A percentile compares a stretch with the other conserved stretches of the same genome.
phyloP scores from a whole-genome alignment of 1,139 yeast species.

The Suhomyces kunorum region DNA sequence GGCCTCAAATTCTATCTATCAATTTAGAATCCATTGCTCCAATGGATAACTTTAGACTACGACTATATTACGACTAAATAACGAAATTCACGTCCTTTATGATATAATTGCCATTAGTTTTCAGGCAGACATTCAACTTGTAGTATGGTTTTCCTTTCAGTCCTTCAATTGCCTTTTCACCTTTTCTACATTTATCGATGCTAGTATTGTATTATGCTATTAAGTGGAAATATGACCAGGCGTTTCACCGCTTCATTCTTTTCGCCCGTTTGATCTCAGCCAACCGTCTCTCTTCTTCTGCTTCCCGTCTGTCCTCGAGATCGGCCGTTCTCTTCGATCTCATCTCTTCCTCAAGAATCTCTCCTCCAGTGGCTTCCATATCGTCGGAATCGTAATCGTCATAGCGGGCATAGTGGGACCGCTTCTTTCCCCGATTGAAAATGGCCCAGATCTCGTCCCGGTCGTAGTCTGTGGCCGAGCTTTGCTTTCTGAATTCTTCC shows the following conservation, averaged over 20 bases:
- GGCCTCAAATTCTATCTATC: no score
- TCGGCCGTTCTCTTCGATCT: constrained; percentile 61
- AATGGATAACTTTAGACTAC: no score
- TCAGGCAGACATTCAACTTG: no score
- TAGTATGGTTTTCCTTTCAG: no score
- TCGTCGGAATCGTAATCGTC: constrained; percentile 65
- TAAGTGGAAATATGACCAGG: no score
- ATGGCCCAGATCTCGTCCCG: constrained; percentile 88
- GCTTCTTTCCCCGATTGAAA: constrained; percentile 64
- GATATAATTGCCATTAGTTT: no score
- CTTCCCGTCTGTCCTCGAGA: constrained; percentile 65
- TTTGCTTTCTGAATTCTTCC: constrained; percentile 26
- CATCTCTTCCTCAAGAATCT: constrained; percentile 78
- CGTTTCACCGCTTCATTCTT: no score
- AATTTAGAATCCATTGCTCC: no score
- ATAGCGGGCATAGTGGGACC: constrained; percentile 44
- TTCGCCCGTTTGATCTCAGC: constrained; percentile 33
- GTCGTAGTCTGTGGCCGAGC: constrained; percentile 53
- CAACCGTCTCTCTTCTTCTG: constrained; percentile 47
- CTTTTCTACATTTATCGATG: no score
- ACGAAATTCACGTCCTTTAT: no score
- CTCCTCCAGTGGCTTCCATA: constrained; percentile 95
- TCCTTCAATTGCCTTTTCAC: no score
- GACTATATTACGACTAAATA: no score
- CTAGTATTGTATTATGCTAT: not conserved